Percentiles rank a stretch among this genome's conserved stretches.
These are phyloP conservation scores for Termitomyces sp. DNA, from an alignment of 768 basidiomycete species.

Conservation along the genomic window DNA sequence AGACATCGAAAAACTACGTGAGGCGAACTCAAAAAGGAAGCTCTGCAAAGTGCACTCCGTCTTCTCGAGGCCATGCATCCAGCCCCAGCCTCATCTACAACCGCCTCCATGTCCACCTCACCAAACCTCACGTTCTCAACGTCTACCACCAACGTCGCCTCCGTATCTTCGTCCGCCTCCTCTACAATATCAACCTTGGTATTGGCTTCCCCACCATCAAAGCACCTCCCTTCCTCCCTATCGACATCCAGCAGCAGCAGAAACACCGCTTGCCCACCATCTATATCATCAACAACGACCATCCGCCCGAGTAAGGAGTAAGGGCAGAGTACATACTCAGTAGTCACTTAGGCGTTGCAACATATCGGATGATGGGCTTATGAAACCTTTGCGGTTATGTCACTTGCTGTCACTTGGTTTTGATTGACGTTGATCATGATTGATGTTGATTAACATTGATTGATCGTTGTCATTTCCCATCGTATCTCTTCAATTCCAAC, in stretches of 20 bases:
- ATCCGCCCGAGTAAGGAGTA: too few relatives aligned
- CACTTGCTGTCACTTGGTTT: too few relatives aligned
- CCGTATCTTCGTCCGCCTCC: neutral
- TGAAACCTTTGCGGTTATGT: too few relatives aligned
- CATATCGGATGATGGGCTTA: too few relatives aligned
- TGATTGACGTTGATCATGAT: too few relatives aligned
- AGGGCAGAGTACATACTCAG: too few relatives aligned
- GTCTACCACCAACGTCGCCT: neutral
- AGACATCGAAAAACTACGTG: constrained; percentile 68
- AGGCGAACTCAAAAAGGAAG: constrained; percentile 62
- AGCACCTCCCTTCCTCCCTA: neutral
- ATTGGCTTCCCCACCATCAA: neutral
- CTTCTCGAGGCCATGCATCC: constrained; percentile 59
- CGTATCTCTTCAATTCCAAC: too few relatives aligned
- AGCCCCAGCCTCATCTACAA: constrained; percentile 22
- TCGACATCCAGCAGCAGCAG: neutral
- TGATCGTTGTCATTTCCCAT: too few relatives aligned
- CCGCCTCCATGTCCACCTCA: neutral
- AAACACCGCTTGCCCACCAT: neutral
- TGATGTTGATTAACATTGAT: too few relatives aligned
- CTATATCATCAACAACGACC: neutral
- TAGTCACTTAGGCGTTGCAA: too few relatives aligned
- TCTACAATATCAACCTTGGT: neutral
- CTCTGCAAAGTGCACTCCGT: constrained; percentile 62
- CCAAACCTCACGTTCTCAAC: neutral